These are phyloP conservation scores for Wickerhamiella pararugosa DNA, from an alignment of 1,139 yeast genomes.

Conservation along the genomic window DNA sequence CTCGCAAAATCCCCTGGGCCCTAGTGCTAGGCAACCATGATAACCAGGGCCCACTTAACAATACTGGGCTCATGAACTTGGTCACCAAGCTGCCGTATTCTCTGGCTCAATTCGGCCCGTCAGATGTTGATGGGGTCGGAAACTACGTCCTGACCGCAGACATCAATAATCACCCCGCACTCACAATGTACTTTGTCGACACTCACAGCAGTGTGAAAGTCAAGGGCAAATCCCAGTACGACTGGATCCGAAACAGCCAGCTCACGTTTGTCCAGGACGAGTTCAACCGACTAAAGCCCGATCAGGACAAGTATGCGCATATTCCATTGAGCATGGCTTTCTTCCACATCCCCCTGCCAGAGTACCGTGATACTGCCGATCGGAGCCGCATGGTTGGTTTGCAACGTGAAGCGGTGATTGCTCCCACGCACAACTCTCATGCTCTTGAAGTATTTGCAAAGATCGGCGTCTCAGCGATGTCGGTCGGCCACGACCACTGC, in stretches of 20 bases:
- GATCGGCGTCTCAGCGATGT: constrained; percentile 53
- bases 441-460: constrained; percentile 42
- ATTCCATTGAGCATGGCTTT: constrained; percentile 67
- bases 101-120: constrained; percentile 46
- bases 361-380: constrained; percentile 38
- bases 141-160: constrained; percentile 45
- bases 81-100: constrained; percentile 51
- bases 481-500: constrained; percentile 91
- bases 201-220: constrained; percentile 53
- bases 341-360: constrained; percentile 87
- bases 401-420: constrained; percentile 57
- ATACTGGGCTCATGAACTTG: constrained; percentile 45
- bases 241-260: constrained; percentile 62
- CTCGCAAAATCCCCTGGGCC: constrained; percentile 62
- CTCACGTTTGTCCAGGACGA: constrained; percentile 41
- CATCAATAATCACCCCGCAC: constrained; percentile 31
- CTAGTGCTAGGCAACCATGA: constrained; percentile 72
- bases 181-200: constrained; percentile 63
- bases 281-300: constrained; percentile 24
- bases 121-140: constrained; percentile 58
- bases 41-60: constrained; percentile 58
- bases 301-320: constrained; percentile 27
- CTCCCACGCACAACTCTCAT: constrained; percentile 36
- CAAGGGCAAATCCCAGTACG: constrained; percentile 63
- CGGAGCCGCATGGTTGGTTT: constrained; percentile 34